Percentiles rank a stretch among this genome's conserved stretches.
These are phyloP conservation scores for Fonsecaea nubica DNA, from an alignment of 2,329 filamentous ascomycete genomes.

Conservation along the genomic window DNA sequence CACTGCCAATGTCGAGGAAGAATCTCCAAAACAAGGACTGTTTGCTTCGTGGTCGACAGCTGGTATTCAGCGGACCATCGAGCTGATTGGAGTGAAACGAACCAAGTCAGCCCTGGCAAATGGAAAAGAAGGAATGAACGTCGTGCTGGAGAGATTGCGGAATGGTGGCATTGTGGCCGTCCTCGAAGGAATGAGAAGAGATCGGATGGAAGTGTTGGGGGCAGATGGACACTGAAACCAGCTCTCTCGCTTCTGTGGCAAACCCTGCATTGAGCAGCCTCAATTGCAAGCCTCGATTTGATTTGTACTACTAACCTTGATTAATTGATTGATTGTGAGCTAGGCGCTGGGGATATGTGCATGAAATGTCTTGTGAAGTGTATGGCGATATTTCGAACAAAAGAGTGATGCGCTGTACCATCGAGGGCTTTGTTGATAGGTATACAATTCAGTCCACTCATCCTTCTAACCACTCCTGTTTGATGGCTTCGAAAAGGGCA, in stretches of 20 bases:
- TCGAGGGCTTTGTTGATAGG: conserved; percentile 9
- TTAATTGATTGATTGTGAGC: conserved; percentile 30
- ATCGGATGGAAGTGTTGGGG: conserved; percentile 55
- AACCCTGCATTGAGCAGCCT: conserved; percentile 31
- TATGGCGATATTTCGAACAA: background rate
- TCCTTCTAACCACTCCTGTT: background rate
- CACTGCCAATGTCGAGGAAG: conserved; percentile 55
- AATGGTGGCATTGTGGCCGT: conserved; percentile 71
- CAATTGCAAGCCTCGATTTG: conserved; percentile 11
- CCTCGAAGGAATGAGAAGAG: conserved; percentile 72
- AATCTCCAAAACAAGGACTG: conserved; percentile 61
- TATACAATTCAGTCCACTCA: conserved; percentile 7
- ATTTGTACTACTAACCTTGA: conserved; percentile 30
- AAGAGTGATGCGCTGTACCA: conserved; percentile 12
- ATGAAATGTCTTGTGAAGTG: background rate
- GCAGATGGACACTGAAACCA: conserved; percentile 51
- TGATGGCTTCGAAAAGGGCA: background rate
- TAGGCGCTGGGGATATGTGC: conserved; percentile 31
- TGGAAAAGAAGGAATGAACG: conserved; percentile 70
- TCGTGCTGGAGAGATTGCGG: conserved; percentile 68
- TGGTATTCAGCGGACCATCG: conserved; percentile 67
- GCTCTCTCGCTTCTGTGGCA: conserved; percentile 21
- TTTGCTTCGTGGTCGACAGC: conserved; percentile 66
- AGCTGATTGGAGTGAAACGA: conserved; percentile 66
- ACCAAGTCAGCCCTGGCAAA: conserved; percentile 67